phyloP scores from a whole-genome alignment of 345 rosid genomes.

The Salix udensis region DNA sequence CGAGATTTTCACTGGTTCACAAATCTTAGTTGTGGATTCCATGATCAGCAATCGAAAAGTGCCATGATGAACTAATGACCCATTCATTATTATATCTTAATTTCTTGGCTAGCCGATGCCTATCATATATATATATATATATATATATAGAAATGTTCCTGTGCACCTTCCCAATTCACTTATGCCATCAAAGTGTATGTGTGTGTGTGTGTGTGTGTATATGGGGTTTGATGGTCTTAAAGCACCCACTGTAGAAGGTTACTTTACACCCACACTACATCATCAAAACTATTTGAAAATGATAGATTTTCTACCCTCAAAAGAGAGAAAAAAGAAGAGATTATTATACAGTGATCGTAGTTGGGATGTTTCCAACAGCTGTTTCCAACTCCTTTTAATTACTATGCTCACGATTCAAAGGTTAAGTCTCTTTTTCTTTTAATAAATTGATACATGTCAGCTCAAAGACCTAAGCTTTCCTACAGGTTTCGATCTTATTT shows the following conservation, averaged over 20 bases:
- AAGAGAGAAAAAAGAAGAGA: background rate
- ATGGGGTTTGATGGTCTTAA: background rate
- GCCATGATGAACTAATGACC: background rate
- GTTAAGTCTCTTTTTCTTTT: background rate
- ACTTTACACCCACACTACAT: background rate
- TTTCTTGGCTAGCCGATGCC: background rate
- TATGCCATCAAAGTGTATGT: background rate
- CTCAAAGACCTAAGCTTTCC: too few relatives aligned
- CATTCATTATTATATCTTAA: too few relatives aligned
- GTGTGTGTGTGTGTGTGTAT: too few relatives aligned
- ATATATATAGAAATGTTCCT: background rate
- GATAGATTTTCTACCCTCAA: background rate
- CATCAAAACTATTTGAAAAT: background rate
- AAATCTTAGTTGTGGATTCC: background rate
- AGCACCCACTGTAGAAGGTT: background rate
- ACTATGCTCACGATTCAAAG: background rate
- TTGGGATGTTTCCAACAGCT: background rate
- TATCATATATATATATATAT: background rate
- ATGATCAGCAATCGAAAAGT: background rate
- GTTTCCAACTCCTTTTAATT: background rate
- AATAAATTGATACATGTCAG: too few relatives aligned
- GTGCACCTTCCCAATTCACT: background rate
- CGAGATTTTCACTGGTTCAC: background rate
- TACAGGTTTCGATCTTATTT: background rate
- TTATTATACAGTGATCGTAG: too few relatives aligned